Percentiles rank a stretch among this genome's conserved stretches.
These are phyloP conservation scores for Piper longum DNA, from an alignment of 164 flowering plant genomes.

Conservation along the genomic window DNA sequence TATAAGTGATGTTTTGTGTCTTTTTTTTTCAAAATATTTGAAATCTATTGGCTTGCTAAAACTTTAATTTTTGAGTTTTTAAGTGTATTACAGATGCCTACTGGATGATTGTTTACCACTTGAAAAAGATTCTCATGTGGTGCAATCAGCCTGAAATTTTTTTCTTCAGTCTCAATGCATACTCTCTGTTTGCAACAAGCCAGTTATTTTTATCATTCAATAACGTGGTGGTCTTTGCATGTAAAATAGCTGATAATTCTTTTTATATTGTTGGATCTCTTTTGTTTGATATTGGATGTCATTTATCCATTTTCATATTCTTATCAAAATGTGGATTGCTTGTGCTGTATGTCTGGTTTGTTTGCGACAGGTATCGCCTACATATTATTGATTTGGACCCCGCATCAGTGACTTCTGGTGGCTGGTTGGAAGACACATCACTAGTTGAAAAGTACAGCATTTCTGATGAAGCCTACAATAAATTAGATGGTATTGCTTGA, in stretches of 20 bases:
- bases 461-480: constrained; percentile 78
- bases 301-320: neutral
- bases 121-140: constrained; percentile 68
- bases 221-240: neutral
- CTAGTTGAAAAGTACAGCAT: constrained; percentile 85
- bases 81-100: constrained; percentile 65
- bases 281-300: too few relatives aligned
- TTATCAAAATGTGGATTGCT: constrained; percentile 2
- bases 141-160: neutral
- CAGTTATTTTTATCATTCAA: too few relatives aligned
- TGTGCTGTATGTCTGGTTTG: neutral
- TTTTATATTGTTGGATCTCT: neutral
- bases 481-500: constrained; percentile 43
- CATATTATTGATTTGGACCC: constrained; percentile 90
- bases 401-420: constrained; percentile 88
- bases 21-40: neutral
- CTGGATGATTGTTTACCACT: constrained; percentile 92
- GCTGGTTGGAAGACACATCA: constrained; percentile 96
- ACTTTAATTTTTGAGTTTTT: constrained; percentile 16
- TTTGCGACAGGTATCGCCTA: constrained; percentile 48
- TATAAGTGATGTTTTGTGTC: neutral
- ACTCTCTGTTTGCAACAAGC: too few relatives aligned
- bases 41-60: neutral
- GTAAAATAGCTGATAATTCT: neutral
- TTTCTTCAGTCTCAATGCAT: too few relatives aligned